Percentiles rank a stretch among this genome's conserved stretches.
Conservation (phyloP, 106 monocot genomes). For the Dendrobium chrysotoxum region DNA sequence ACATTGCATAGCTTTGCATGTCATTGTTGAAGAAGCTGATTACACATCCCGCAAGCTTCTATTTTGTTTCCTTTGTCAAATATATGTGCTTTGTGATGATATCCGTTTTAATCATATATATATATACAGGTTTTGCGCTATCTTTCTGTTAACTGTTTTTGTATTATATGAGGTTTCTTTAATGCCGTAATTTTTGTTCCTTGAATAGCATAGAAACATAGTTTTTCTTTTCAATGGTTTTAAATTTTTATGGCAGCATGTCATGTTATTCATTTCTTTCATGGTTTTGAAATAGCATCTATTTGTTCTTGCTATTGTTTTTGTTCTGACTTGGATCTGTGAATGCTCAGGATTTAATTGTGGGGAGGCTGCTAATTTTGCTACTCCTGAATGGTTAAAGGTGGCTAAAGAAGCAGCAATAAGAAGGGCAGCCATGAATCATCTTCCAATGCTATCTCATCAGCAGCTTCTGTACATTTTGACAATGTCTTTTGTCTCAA, state of each 20-base stretch:
- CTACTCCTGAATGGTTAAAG: conserved; percentile 89
- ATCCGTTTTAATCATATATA: neutral
- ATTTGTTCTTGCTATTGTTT: neutral
- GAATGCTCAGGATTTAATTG: conserved; percentile 80
- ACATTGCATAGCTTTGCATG: neutral
- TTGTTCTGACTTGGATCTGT: neutral
- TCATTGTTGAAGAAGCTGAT: neutral
- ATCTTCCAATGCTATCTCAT: conserved; percentile 97
- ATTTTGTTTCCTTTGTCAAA: neutral
- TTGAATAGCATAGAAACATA: neutral
- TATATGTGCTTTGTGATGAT: neutral
- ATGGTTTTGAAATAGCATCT: neutral
- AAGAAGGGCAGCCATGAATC: conserved; percentile 98
- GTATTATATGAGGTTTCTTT: neutral
- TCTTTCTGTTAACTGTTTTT: neutral
- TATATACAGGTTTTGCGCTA: too few relatives aligned
- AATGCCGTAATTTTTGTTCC: neutral
- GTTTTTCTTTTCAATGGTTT: neutral
- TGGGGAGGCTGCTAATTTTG: conserved; percentile 99
- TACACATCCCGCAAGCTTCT: neutral
- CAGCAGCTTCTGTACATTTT: conserved; percentile 97
- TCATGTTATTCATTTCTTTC: neutral
- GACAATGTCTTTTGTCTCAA: conserved; percentile 83
- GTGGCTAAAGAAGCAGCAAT: conserved; percentile 97
- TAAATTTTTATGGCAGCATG: neutral